These are phyloP conservation scores for Fusarium nurragi DNA, from an alignment of 2,329 filamentous ascomycete species.

Conservation along the genomic window DNA sequence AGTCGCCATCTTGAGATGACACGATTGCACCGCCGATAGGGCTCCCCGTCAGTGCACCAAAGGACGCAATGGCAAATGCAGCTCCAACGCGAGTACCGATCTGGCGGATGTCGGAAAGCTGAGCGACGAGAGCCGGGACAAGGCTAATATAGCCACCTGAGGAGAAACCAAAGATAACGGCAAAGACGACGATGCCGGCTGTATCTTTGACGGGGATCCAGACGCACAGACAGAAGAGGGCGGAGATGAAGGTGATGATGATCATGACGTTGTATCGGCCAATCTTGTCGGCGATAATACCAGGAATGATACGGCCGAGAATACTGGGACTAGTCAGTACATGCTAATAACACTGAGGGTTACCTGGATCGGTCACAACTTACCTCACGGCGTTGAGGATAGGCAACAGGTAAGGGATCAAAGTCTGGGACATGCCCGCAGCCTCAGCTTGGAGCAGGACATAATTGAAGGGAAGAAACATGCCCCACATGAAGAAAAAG, in stretches of 20 bases:
- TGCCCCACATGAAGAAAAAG: slow-evolving; percentile 66
- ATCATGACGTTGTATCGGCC: slow-evolving; percentile 62
- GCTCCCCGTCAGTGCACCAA: slow-evolving; percentile 73
- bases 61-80: slow-evolving; percentile 67
- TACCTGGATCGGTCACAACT: slow-evolving; percentile 19
- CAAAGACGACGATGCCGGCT: slow-evolving; percentile 70
- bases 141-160: slow-evolving; percentile 74
- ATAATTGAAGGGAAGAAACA: slow-evolving; percentile 66
- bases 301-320: slow-evolving; percentile 62
- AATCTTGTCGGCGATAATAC: slow-evolving; percentile 57
- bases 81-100: slow-evolving; percentile 75
- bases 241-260: slow-evolving; percentile 60
- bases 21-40: slow-evolving; percentile 74
- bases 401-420: slow-evolving; percentile 59
- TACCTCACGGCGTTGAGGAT: slow-evolving; percentile 67
- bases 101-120: slow-evolving; percentile 75
- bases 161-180: slow-evolving; percentile 74
- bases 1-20: slow-evolving; percentile 60
- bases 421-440: slow-evolving; percentile 53
- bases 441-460: slow-evolving; percentile 59
- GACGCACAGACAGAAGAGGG: slow-evolving; percentile 57
- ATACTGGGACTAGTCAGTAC: slow-evolving; percentile 50
- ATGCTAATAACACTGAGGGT: background rate
- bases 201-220: slow-evolving; percentile 61
- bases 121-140: slow-evolving; percentile 70